A percentile compares a stretch with the other conserved stretches of the same genome.
phyloP scores from a whole-genome alignment of 2,329 filamentous ascomycete species.

The Niveomyces coronatus region DNA sequence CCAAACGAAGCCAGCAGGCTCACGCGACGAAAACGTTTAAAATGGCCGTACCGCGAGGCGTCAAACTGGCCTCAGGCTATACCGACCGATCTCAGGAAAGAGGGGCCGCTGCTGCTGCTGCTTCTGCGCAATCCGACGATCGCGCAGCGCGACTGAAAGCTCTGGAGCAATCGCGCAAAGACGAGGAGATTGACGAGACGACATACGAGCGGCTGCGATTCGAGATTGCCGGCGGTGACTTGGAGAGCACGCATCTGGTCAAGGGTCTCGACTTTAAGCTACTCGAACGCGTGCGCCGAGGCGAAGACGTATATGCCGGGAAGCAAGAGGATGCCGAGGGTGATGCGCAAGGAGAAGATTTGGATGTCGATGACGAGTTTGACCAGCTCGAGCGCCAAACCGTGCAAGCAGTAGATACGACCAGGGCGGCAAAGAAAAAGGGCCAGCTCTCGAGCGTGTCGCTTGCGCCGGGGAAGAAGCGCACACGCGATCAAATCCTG shows the following conservation, averaged over 20 bases:
- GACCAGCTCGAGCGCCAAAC: slow-evolving; percentile 46
- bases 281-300: slow-evolving; percentile 55
- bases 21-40: slow-evolving; percentile 63
- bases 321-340: slow-evolving; percentile 19
- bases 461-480: slow-evolving; percentile 46
- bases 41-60: slow-evolving; percentile 72
- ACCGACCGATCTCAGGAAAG: slow-evolving; percentile 67
- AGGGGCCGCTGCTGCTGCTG: slow-evolving; percentile 40
- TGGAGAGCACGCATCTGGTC: slow-evolving; percentile 73
- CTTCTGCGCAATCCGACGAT: slow-evolving; percentile 42
- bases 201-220: slow-evolving; percentile 67
- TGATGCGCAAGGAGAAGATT: slow-evolving; percentile 20
- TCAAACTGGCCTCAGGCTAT: slow-evolving; percentile 70
- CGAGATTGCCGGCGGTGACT: slow-evolving; percentile 74
- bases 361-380: slow-evolving; percentile 53
- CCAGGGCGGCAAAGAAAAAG: slow-evolving; percentile 45
- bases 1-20: slow-evolving; percentile 52
- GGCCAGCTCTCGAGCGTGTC: slow-evolving; percentile 47
- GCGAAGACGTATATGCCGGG: slow-evolving; percentile 52
- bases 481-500: slow-evolving; percentile 55
- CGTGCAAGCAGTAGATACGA: slow-evolving; percentile 41
- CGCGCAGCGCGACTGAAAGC: slow-evolving; percentile 60
- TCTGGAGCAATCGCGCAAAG: slow-evolving; percentile 70
- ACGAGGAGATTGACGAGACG: slow-evolving; percentile 70
- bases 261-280: slow-evolving; percentile 87